Conservation (phyloP, 345 rosid genomes). For the Moringa oleifera region DNA sequence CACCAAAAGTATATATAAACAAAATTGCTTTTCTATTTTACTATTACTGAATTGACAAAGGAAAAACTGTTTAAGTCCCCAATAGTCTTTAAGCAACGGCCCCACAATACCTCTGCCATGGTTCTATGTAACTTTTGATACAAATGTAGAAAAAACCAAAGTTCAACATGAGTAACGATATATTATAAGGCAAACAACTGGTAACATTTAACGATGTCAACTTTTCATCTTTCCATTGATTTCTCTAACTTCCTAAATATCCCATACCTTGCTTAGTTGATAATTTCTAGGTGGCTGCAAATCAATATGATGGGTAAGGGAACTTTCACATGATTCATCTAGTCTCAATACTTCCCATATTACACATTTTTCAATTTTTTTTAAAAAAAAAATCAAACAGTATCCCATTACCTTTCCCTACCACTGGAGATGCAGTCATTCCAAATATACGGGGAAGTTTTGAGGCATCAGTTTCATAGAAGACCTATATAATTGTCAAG, state of each 20-base stretch:
- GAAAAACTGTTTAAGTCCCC: not conserved
- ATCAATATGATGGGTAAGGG: not conserved
- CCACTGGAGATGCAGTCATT: slow-evolving; percentile 96
- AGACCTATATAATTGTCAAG: slow-evolving; percentile 45
- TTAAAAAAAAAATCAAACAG: slow-evolving; percentile 4
- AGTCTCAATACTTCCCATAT: not conserved
- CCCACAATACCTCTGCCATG: not conserved
- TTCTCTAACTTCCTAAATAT: not conserved
- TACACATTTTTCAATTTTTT: too few species aligned
- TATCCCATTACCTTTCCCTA: slow-evolving; percentile 69
- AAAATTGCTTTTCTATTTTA: too few species aligned
- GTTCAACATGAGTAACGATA: too few species aligned
- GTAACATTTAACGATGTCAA: too few species aligned
- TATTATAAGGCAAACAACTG: too few species aligned
- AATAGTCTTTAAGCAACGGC: not conserved
- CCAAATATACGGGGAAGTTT: slow-evolving; percentile 86
- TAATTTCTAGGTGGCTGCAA: not conserved
- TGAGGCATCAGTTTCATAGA: slow-evolving; percentile 44
- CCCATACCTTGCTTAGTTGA: not conserved
- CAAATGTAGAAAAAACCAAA: too few species aligned
- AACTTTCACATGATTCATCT: slow-evolving; percentile 1
- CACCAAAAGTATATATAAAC: too few species aligned
- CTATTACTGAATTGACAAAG: too few species aligned
- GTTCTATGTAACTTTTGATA: too few species aligned
- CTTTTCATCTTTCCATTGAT: too few species aligned